Evolutionary conservation across 2,329 filamentous ascomycete genomes (phyloP), one percentile per base, ranked within the genome.

Genomic region (Tolypocladium pustulatum): DNA sequence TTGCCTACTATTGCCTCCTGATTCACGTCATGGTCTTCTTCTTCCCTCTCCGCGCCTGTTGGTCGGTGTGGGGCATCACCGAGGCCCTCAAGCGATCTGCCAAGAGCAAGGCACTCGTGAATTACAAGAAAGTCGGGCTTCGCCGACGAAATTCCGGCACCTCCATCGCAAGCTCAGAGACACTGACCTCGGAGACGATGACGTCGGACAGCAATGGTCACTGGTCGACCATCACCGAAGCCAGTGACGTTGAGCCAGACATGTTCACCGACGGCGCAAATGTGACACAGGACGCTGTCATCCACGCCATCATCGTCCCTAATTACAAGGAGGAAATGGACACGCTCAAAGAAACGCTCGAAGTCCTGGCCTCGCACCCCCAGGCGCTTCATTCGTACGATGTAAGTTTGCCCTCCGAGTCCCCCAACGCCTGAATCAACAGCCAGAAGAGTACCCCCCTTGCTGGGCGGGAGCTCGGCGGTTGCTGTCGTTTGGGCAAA

Each of bases 281-380:
- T 12, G 69, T 73, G 1, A 67, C 72, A n/a, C 73, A 78, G 9
- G 64, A 64, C 46, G 73, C 74, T 30, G 71, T 87, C 58, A 73
- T 88, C 36, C 85, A 89, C 67, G 84, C 82, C 17, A 87, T 90
- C 61, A 76, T 90, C 62, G 78, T 90, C 51, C 87, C 87, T 22
- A 89, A 89, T 66, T 90, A 90, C 74, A 88, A 88, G 70, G 87
- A 90, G 69, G 86, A 89, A 59, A 74, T 85, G 59, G 84, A 87
- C 59, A 88, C 84, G 0, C 74, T 90, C 54, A 78, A 82, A 62
- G 85, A 88, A 67, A 90, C 87, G 0, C 72, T 90, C 25, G 82
- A 85, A 46, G 86, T 90, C 27, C 72, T 90, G 60, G 85, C 85
- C 6, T 86, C 81, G 36, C 87, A 90, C 66, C 78, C 83, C 0